These are phyloP conservation scores for Gracilariopsis chorda DNA, from an alignment of 23 red algal species.

Conservation along the genomic window DNA sequence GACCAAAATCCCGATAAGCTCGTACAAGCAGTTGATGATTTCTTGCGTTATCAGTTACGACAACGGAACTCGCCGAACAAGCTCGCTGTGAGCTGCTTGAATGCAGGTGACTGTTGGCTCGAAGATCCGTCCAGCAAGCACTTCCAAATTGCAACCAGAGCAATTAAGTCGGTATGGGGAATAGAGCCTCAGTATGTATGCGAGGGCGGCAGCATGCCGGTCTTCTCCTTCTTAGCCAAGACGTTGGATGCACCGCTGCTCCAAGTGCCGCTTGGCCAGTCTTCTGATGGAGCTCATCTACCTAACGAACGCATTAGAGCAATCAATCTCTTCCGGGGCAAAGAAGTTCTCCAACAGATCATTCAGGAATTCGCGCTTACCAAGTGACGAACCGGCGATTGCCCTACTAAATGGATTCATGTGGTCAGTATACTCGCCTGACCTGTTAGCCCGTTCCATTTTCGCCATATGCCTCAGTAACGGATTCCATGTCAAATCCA, in stretches of 20 bases:
- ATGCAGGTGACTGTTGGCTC: slow-evolving; percentile 88
- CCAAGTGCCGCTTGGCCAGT: slow-evolving; percentile 83
- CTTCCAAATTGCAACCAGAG: slow-evolving; percentile 54
- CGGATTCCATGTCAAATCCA: background rate
- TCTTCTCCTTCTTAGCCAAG: slow-evolving; percentile 68
- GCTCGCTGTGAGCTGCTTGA: slow-evolving; percentile 50
- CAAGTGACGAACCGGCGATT: background rate
- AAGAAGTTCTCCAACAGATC: slow-evolving; percentile 69
- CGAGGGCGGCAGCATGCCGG: slow-evolving; percentile 87
- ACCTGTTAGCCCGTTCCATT: too few species aligned
- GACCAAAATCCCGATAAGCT: slow-evolving; percentile 85
- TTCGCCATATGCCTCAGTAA: too few species aligned
- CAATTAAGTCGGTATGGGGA: slow-evolving; percentile 73
- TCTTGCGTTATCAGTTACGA: slow-evolving; percentile 68
- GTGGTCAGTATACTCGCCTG: too few species aligned
- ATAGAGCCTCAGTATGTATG: slow-evolving; percentile 71
- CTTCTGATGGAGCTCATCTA: slow-evolving; percentile 76
- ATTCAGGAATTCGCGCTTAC: slow-evolving; percentile 41
- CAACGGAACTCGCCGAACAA: slow-evolving; percentile 80
- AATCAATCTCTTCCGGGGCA: slow-evolving; percentile 68
- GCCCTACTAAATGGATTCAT: too few species aligned
- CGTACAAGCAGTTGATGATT: slow-evolving; percentile 29
- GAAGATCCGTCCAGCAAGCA: slow-evolving; percentile 54
- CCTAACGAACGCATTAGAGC: slow-evolving; percentile 84
- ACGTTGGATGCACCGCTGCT: slow-evolving; percentile 58